Evolutionary conservation across 2,329 filamentous ascomycete species (phyloP).

Genomic region (Chaetothyriales sp.): DNA sequence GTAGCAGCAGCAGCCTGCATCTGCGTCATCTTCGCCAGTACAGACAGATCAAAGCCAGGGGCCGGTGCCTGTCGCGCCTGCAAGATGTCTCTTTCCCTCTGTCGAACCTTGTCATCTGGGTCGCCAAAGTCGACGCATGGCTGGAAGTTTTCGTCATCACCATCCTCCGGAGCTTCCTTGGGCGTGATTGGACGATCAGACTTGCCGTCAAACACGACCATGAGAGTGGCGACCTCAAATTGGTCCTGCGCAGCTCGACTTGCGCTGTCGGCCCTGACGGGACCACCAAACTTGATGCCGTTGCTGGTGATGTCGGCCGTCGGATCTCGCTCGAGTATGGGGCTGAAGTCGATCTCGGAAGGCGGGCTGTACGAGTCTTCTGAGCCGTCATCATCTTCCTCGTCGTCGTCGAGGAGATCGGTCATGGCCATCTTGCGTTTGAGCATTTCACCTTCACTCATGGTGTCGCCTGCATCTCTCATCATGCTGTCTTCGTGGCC

Average conservation of each 20-base stretch:
- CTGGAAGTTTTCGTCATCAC: slow-evolving; percentile 26
- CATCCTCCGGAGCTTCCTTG: slow-evolving; percentile 30
- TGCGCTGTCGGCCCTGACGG: slow-evolving; percentile 25
- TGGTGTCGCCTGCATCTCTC: slow-evolving; percentile 46
- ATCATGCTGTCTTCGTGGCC: slow-evolving; percentile 45
- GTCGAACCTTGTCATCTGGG: slow-evolving; percentile 27
- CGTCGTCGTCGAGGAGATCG: slow-evolving; percentile 46
- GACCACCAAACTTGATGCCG: slow-evolving; percentile 32
- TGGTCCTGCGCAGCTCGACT: slow-evolving; percentile 33
- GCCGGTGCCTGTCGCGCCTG: slow-evolving; percentile 18
- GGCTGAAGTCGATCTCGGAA: slow-evolving; percentile 28
- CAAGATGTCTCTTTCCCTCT: slow-evolving; percentile 31
- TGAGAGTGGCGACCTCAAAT: slow-evolving; percentile 34
- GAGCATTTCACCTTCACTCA: slow-evolving; percentile 40
- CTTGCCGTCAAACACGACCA: slow-evolving; percentile 34
- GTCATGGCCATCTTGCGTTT: slow-evolving; percentile 40
- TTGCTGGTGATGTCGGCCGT: slow-evolving; percentile 18
- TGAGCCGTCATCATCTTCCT: slow-evolving; percentile 34
- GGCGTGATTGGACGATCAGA: slow-evolving; percentile 34
- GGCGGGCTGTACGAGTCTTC: slow-evolving; percentile 26
- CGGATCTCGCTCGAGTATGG: slow-evolving; percentile 21
- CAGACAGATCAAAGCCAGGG: neutral
- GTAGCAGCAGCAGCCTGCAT: slow-evolving; percentile 14
- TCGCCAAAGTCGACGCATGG: slow-evolving; percentile 30
- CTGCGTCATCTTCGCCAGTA: slow-evolving; percentile 11